phyloP scores from a whole-genome alignment of 2,329 filamentous ascomycete genomes.

The Paraconiothyrium sp. region DNA sequence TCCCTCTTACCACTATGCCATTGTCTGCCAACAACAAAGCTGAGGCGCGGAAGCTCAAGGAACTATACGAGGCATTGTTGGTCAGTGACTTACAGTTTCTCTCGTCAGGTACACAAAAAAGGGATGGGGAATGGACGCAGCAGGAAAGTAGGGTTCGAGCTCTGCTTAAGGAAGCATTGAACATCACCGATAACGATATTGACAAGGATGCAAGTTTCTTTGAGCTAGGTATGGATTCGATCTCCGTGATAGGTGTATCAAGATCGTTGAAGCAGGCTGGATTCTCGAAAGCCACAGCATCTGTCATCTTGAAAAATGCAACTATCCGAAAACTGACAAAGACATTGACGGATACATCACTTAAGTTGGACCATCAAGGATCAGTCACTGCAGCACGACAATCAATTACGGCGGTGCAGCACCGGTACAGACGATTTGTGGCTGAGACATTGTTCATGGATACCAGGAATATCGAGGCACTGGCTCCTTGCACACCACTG shows the following conservation, averaged over 20 bases:
- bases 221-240: conserved; percentile 87
- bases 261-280: conserved; percentile 70
- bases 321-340: conserved; percentile 54
- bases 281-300: conserved; percentile 68
- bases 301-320: conserved; percentile 70
- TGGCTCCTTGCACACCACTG: conserved; percentile 84
- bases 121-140: conserved; percentile 41
- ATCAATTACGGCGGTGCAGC: conserved; percentile 69
- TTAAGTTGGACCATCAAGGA: conserved; percentile 21
- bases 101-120: conserved; percentile 26
- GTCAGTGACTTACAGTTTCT: conserved; percentile 70
- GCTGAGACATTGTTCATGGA: conserved; percentile 63
- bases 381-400: conserved; percentile 65
- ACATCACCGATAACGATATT: conserved; percentile 57
- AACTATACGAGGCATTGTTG: conserved; percentile 70
- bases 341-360: conserved; percentile 33
- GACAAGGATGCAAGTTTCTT: conserved; percentile 74
- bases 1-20: conserved; percentile 76
- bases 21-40: conserved; percentile 91
- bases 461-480: conserved; percentile 69
- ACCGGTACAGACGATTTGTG: conserved; percentile 65
- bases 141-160: conserved; percentile 61
- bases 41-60: conserved; percentile 74
- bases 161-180: conserved; percentile 64
- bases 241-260: conserved; percentile 79